Base-by-base conservation (phyloP, 2,329 filamentous ascomycete genomes). In the Cyclaneusma minus region DNA sequence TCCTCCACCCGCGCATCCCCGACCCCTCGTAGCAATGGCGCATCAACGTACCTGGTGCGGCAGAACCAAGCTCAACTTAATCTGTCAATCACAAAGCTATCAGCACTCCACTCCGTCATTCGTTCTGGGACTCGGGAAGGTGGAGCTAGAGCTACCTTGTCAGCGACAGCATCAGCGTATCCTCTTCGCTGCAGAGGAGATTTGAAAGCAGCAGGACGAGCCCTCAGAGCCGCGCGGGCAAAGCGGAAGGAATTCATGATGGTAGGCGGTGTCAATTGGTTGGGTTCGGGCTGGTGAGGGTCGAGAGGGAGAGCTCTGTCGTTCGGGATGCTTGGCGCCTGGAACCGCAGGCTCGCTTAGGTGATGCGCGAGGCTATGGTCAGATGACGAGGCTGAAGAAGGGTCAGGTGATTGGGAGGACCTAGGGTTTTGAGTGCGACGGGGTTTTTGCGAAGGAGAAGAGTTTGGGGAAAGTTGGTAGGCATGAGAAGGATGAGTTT, bases 31-130 rank as follows among this genome's bases (percentile, higher is more conserved):
- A 20, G 26, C 29, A 7, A 22, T 30, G 17, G 22, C 23, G 31
- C 32, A 22, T 34, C 28, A 7, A 43, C 80, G 60, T 83, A 95
- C 89, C 84, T 94, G 81, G 64, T 95, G 87, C 63, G 89, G 89
- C 47, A 98, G 80, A 55, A 81, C 74, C 64, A 98, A 68, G 68
- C 83, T 93, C 64, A 98, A 76, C 76, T 92, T 91, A 70, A 98
- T 92, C 71, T 76, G 44, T 36, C 33, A 21, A 8, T 16, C n/a
- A 15, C 25, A 11, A 20, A 31, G 26, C 28, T 31, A 36, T 50
- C 40, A 48, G 45, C 36, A 35, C 29, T 13, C 4, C 13, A 8
- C 14, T 23, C 18, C 30, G 13, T 10, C 6, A 27, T 11, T 14
- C 5, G 11, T 11, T 27, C 7, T 11, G 29, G 29, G 34, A 37